Base-by-base conservation (phyloP, 805 yeast species). In the Metschnikowia vanudenii region DNA sequence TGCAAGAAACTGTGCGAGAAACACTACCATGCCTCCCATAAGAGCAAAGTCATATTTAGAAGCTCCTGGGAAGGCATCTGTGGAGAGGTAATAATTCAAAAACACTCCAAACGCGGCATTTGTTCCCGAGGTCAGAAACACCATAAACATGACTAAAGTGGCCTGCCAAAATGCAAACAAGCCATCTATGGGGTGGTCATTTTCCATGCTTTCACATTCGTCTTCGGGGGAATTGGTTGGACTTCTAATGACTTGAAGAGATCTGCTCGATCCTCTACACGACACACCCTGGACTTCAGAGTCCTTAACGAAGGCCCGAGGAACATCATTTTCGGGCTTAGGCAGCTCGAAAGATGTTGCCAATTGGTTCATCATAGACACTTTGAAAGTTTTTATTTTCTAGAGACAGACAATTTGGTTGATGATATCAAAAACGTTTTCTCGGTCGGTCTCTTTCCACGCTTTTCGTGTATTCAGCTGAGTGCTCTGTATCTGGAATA, bases 21-120 rank as follows among this genome's bases (percentile, higher is more conserved):
- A 74, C 39, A 84, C 80, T 1, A 84, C 77, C 6, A 85, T 56
- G 3, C 92, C 91, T 0, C 90, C 88, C 53, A 85, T 74, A 36
- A 79, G 67, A 11, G 88, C 87, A 62, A 75, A 85, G 47, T 82
- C 86, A 46, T 78, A 64, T 43, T 74, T 75, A 0, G 75, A 60
- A 0, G 85, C 82, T 1, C 83, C 86, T 0, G 71, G 68, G 51
- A 81, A 84, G 0, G 71, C 13, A 20, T 49, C 52, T 12, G 68
- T 50, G 9, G 69, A 64, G 9, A 76, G 52, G 53, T 81, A 82
- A 56, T 74, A 78, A 30, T 74, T 66, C 44, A 81, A 76, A 56
- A 78, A 82, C 4, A 80, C 79, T 20, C 85, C 87, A 61, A 67
- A 82, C 2, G 79, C 68, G 35, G 81, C 78, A 46, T 78, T 77